phyloP scores from a whole-genome alignment of 768 basidiomycete genomes.

The Rhizopogon salebrosus region DNA sequence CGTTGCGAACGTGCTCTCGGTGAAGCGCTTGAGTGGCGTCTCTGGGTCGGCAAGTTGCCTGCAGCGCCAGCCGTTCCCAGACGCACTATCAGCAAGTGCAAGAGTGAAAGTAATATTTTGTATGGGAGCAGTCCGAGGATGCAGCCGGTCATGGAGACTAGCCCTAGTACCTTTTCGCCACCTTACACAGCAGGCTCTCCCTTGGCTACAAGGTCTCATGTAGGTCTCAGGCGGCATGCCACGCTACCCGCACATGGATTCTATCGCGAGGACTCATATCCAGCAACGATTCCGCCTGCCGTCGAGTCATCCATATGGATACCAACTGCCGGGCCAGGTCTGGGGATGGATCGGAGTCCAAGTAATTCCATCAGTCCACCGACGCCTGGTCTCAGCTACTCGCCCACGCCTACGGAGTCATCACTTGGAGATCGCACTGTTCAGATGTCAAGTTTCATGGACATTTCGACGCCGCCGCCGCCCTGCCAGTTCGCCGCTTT shows the following conservation, averaged over 20 bases:
- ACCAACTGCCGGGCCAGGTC: neutral
- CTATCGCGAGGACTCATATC: constrained; percentile 10
- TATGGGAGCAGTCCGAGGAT: constrained; percentile 1
- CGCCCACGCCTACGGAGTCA: constrained; percentile 57
- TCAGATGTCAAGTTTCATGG: constrained; percentile 50
- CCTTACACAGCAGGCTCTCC: constrained; percentile 7
- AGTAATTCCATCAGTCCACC: constrained; percentile 33
- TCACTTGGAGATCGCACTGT: constrained; percentile 51
- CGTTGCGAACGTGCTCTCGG: constrained; percentile 86
- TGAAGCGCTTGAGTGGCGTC: constrained; percentile 82
- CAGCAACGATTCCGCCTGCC: neutral
- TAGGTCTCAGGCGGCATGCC: constrained; percentile 33
- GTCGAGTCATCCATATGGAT: constrained; percentile 1
- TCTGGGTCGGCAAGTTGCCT: constrained; percentile 81
- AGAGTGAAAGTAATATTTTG: constrained; percentile 42
- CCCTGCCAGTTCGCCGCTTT: constrained; percentile 29
- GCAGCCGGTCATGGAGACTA: neutral
- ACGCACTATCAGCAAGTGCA: constrained; percentile 43
- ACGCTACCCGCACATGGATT: constrained; percentile 37
- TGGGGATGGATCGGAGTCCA: constrained; percentile 20
- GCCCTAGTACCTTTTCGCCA: neutral
- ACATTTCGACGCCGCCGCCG: constrained; percentile 32
- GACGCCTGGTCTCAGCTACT: constrained; percentile 55
- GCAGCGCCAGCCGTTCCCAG: constrained; percentile 25
- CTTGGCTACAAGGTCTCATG: constrained; percentile 7